Evolutionary conservation across 192 early-diverging fungal species (phyloP).

Genomic region (Podila epigama): DNA sequence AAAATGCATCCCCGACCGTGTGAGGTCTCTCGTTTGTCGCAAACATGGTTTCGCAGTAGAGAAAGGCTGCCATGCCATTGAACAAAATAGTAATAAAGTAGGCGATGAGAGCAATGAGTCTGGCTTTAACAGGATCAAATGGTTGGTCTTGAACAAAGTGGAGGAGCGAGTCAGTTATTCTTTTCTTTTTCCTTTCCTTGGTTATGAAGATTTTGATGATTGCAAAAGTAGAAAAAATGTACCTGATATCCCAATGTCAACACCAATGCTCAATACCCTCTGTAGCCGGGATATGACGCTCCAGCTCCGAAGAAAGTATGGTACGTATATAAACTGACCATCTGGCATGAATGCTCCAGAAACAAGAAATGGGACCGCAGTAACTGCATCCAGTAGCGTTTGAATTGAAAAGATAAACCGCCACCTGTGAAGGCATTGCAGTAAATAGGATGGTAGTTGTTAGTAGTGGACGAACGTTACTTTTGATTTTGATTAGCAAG

Average conservation of each 20-base stretch:
- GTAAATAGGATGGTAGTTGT: not conserved
- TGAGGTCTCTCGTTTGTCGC: conserved; percentile 10
- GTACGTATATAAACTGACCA: conserved; percentile 63
- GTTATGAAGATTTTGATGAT: not conserved
- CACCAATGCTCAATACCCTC: conserved; percentile 61
- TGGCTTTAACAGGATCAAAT: conserved; percentile 59
- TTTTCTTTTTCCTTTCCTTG: not conserved
- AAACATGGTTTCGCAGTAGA: conserved; percentile 66
- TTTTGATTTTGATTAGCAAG: no score
- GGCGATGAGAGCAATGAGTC: conserved; percentile 59
- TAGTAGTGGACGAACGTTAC: no score
- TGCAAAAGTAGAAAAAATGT: not conserved
- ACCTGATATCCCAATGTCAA: conserved; percentile 59
- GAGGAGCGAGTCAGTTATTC: not conserved
- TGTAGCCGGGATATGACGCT: conserved; percentile 62
- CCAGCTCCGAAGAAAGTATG: conserved; percentile 70
- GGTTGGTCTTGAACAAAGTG: conserved; percentile 41
- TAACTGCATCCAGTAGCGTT: conserved; percentile 57
- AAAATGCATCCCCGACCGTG: conserved; percentile 40
- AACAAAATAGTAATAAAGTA: conserved; percentile 64
- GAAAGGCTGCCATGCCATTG: conserved; percentile 66
- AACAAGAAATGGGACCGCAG: conserved; percentile 62
- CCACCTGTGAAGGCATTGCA: conserved; percentile 2
- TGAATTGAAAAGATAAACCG: conserved; percentile 55
- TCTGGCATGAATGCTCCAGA: conserved; percentile 43